Conservation (phyloP, 306 rosid species). For the Inga laurina region DNA sequence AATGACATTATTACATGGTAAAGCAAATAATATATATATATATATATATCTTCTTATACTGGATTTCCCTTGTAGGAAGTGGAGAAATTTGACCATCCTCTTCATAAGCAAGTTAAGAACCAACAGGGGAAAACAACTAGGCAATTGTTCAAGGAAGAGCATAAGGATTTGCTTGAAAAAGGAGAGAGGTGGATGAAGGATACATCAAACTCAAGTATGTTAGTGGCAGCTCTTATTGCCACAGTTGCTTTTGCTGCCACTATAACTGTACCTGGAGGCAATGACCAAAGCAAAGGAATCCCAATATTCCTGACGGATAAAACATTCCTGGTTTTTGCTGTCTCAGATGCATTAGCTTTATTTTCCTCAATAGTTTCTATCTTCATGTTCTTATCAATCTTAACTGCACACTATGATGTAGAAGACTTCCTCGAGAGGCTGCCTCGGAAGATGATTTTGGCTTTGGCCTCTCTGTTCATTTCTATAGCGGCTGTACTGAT, state of each 20-base stretch:
- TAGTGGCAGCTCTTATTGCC: slow-evolving; percentile 61
- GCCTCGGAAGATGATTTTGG: slow-evolving; percentile 48
- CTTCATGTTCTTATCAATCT: slow-evolving; percentile 52
- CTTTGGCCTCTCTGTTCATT: slow-evolving; percentile 49
- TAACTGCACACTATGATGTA: slow-evolving; percentile 44
- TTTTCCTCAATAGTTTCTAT: slow-evolving; percentile 55
- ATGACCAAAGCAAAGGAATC: slow-evolving; percentile 38
- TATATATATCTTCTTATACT: not conserved
- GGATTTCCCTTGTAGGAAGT: slow-evolving; percentile 38
- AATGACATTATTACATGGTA: not conserved
- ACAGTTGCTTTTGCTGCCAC: slow-evolving; percentile 53
- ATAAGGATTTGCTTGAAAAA: slow-evolving; percentile 41
- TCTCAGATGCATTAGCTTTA: slow-evolving; percentile 55
- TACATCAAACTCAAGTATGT: slow-evolving; percentile 53
- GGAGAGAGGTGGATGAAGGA: slow-evolving; percentile 66
- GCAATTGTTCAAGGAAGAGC: slow-evolving; percentile 57
- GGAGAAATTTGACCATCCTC: slow-evolving; percentile 49
- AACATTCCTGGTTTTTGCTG: slow-evolving; percentile 40
- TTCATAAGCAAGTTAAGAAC: slow-evolving; percentile 36
- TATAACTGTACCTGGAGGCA: slow-evolving; percentile 60
- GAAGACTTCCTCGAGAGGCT: slow-evolving; percentile 50
- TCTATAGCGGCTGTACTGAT: slow-evolving; percentile 46
- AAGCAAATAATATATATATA: not conserved
- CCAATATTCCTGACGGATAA: slow-evolving; percentile 40
- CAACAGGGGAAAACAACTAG: slow-evolving; percentile 46